phyloP scores from a whole-genome alignment of 306 rosid genomes.

The Prunus mira region DNA sequence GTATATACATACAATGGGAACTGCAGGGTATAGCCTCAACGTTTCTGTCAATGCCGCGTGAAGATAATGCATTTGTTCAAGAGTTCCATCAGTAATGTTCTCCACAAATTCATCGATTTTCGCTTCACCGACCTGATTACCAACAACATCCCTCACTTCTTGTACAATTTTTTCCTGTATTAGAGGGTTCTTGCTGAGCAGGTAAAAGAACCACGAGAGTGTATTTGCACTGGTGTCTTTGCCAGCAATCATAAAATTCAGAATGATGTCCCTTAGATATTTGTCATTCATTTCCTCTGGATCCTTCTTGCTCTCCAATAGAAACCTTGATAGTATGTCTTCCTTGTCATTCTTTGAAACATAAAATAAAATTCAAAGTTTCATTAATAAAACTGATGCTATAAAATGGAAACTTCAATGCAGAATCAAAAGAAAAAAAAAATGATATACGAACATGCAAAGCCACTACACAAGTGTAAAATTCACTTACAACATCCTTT shows the following conservation, averaged over 20 bases:
- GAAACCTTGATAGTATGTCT: slow-evolving; percentile 77
- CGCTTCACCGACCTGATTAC: slow-evolving; percentile 32
- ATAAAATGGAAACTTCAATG: no score
- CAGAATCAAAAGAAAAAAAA: no score
- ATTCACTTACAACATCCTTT: slow-evolving; percentile 43
- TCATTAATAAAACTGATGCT: background rate
- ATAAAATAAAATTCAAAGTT: background rate
- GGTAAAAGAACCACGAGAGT: slow-evolving; percentile 78
- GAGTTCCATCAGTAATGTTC: slow-evolving; percentile 44
- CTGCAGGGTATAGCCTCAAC: slow-evolving; percentile 74
- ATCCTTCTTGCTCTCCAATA: slow-evolving; percentile 61
- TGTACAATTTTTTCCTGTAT: slow-evolving; percentile 58
- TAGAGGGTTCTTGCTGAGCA: slow-evolving; percentile 72
- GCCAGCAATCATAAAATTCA: slow-evolving; percentile 74
- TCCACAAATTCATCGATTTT: slow-evolving; percentile 38
- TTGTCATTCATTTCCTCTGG: slow-evolving; percentile 53
- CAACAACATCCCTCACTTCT: slow-evolving; percentile 53
- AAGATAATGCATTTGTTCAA: slow-evolving; percentile 80
- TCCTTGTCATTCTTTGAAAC: slow-evolving; percentile 49
- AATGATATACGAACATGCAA: no score
- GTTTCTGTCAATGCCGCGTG: slow-evolving; percentile 79
- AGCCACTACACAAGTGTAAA: background rate
- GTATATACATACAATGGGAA: slow-evolving; percentile 43
- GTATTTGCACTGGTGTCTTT: slow-evolving; percentile 70
- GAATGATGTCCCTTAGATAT: slow-evolving; percentile 61